Evolutionary conservation across 257 asterid genomes (phyloP).

Genomic region (Solanum sitiens): DNA sequence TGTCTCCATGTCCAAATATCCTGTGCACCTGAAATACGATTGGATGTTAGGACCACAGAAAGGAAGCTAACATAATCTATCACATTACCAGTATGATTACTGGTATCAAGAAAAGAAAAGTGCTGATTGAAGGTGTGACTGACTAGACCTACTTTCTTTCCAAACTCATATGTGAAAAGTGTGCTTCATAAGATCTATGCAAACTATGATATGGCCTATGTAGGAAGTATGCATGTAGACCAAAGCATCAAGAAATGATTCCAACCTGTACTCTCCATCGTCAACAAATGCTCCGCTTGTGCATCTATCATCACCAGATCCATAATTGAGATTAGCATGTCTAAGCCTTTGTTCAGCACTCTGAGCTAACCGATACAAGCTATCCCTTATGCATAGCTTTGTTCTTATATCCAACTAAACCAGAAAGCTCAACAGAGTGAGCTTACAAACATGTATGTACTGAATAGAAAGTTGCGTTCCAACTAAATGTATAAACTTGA

Average conservation of each 20-base stretch:
- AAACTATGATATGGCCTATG: not conserved
- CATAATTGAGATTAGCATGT: not conserved
- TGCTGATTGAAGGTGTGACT: not conserved
- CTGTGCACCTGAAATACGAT: constrained; percentile 21
- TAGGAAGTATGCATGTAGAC: not conserved
- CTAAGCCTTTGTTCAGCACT: not conserved
- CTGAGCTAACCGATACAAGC: not conserved
- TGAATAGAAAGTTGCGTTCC: not conserved
- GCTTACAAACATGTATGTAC: not conserved
- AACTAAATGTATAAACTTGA: not conserved
- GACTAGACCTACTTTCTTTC: not conserved
- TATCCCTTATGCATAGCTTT: not conserved
- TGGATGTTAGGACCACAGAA: not conserved
- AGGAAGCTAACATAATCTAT: not conserved
- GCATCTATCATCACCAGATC: not conserved
- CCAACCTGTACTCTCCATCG: not conserved
- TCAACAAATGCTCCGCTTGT: constrained; percentile 9
- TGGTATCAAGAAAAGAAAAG: not conserved
- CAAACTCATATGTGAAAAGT: not conserved
- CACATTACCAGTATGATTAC: not conserved
- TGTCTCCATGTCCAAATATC: constrained; percentile 56
- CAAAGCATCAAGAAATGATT: not conserved
- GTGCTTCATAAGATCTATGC: not conserved
- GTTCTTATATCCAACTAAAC: not conserved
- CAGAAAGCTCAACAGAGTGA: not conserved